A percentile compares a stretch with the other conserved stretches of the same genome.
Evolutionary conservation across 441 rosid genomes (phyloP).

Genomic region (Eutrema salsugineum): DNA sequence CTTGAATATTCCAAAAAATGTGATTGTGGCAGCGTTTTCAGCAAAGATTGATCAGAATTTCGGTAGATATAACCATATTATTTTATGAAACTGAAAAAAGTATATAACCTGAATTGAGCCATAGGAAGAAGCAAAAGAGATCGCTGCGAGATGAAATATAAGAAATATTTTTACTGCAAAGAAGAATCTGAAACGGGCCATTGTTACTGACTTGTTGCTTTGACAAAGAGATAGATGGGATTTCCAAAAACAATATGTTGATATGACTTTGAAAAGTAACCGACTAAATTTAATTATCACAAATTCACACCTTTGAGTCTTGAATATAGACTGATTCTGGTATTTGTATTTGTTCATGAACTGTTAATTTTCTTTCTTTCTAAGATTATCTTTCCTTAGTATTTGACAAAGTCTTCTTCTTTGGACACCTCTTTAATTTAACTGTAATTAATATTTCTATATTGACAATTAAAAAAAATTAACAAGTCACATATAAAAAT

Average conservation of each 20-base stretch:
- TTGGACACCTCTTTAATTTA: not conserved
- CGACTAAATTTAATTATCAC: not conserved
- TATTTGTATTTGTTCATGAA: not conserved
- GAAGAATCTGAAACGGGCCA: conserved; percentile 15
- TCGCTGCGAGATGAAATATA: conserved; percentile 1
- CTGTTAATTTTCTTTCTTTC: not conserved
- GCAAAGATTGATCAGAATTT: not conserved
- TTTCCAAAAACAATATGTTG: not conserved
- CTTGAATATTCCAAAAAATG: not conserved
- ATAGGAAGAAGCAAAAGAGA: not conserved
- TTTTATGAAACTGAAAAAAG: not conserved
- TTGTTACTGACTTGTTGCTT: conserved; percentile 6
- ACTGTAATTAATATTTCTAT: not conserved
- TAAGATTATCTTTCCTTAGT: not conserved
- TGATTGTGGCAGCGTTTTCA: too few species aligned
- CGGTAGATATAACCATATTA: not conserved
- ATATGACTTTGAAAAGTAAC: not conserved
- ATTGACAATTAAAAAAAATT: not conserved
- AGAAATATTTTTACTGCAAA: not conserved
- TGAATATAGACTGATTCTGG: not conserved
- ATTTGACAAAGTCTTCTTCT: not conserved
- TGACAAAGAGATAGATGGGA: not conserved
- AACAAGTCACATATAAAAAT: not conserved
- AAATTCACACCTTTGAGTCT: not conserved
- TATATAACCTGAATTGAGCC: conserved; percentile 20